Evolutionary conservation across 768 basidiomycete genomes (phyloP), one percentile per base, ranked within the genome.

Genomic region (Calocybe indica): DNA sequence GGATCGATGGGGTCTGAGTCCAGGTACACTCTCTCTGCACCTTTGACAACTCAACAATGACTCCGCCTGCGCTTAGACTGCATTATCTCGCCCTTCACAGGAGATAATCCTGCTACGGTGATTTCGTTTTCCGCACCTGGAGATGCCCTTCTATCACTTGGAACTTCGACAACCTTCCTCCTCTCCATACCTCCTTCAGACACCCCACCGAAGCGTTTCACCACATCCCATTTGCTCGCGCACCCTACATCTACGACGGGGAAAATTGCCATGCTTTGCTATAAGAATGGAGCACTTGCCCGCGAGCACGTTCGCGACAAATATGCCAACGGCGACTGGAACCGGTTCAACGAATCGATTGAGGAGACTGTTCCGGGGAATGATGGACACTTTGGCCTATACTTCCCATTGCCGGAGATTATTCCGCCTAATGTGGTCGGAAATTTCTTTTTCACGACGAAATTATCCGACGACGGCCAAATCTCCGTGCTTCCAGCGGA

Each of bases 241-340:
- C 82, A 86, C 59, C 88, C 85, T 2, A 83, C 82, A 0, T 69
- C 72, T 13, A 59, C 66, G 3, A 69, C 74, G 34, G 80, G 76
- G 1, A 82, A 87, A 58, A 91, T 93, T 59, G 86, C 83, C 31
- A 95, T 95, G 91, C 76, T 94, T 7, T 92, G 90, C 63, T 92
- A 92, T 70, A 93, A 92, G 65, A 88, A 92, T 55, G 89, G 89
- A 14, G 85, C 88, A 0, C 75, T 92, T 7, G 84, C 88, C 1
- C 79, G 92, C 38, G 85, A 92, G 59, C 76, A 83, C 52, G 74
- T 93, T 12, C 80, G 86, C 7, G 78, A 92, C 58, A 68, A 64
- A 40, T 80, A 83, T 58, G 80, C 80, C 40, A 63, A 71, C 39
- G 62, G 71, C 5, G 66, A 79, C 50, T 94, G 91, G 90, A 64